Base-by-base conservation (phyloP, 23 red algal species). In the Gracilariopsis chorda region DNA sequence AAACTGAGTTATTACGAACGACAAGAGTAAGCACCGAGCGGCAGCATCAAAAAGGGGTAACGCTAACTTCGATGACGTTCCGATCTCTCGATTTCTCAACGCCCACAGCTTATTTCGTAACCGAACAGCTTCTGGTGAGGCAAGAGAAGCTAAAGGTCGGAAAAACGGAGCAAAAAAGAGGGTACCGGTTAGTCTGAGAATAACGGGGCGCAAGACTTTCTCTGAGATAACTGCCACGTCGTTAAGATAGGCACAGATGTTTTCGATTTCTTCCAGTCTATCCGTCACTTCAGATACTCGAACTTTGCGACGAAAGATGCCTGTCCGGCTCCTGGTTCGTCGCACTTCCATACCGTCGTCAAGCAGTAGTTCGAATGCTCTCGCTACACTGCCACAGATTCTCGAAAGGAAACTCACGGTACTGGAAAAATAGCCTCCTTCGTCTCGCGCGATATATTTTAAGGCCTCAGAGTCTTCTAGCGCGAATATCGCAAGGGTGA, bases 201-300 rank as follows among this genome's bases (percentile, higher is more conserved):
- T 21, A 3, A 45, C 36, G 23, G 74, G 75, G 42, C 68, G 72
- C 44, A 91, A 48, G 4, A 76, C 33, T 1, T 73, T 43, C 1
- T 82, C 27, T 8, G 74, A 68, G 17, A 91, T 61, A 6, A 61
- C 68, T 29, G 55, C 49, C 3, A 91, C 59, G 33, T 91, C 88
- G 36, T 65, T 65, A 24, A 91, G 77, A 71, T 91, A 91, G 2
- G 74, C 53, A 43, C 55, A 82, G 6, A 91, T 72, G 40, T 91
- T 91, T 25, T 91, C 88, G 44, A 91, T 82, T 80, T 91, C 88
- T 39, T 80, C 88, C 17, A 91, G 44, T 27, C 77, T 69, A 33
- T 48, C 76, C 20, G 57, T 72, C 1, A 91, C 57, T 30, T 91
- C 75, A 7, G 88, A 82, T 9, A 91, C 29, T 40, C 68, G 20